These are phyloP conservation scores for Eucalyptus erythrocorys DNA, from an alignment of 345 rosid species.

Conservation along the genomic window DNA sequence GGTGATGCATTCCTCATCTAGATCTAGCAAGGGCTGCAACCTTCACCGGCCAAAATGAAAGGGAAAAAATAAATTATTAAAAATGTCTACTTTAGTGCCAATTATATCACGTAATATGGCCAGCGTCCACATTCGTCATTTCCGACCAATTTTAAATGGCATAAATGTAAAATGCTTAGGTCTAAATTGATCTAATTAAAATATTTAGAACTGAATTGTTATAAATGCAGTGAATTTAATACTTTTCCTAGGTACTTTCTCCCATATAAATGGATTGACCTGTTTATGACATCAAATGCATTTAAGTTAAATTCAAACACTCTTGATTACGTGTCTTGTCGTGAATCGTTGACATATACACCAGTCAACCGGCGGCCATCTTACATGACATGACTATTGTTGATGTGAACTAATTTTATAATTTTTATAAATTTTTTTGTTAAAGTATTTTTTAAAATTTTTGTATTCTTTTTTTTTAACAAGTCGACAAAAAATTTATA, in stretches of 20 bases:
- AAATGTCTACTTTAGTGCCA: fast-evolving
- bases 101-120: no score
- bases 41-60: background rate
- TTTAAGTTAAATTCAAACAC: background rate
- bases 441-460: no score
- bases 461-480: no score
- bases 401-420: no score
- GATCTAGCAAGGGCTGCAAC: background rate
- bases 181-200: fast-evolving
- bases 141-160: fast-evolving
- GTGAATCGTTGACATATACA: background rate
- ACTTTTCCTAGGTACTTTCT: background rate
- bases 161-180: background rate
- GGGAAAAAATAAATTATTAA: no score
- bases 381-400: no score
- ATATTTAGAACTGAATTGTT: background rate
- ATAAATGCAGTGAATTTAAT: background rate
- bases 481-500: no score
- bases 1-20: no score
- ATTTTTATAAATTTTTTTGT: no score
- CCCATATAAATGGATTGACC: background rate
- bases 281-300: background rate
- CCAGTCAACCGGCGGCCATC: fast-evolving
- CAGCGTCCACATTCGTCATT: fast-evolving
- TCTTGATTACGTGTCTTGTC: background rate